These are phyloP conservation scores for Metarhizium robertsii DNA, from an alignment of 2,329 filamentous ascomycete species.

Conservation along the genomic window DNA sequence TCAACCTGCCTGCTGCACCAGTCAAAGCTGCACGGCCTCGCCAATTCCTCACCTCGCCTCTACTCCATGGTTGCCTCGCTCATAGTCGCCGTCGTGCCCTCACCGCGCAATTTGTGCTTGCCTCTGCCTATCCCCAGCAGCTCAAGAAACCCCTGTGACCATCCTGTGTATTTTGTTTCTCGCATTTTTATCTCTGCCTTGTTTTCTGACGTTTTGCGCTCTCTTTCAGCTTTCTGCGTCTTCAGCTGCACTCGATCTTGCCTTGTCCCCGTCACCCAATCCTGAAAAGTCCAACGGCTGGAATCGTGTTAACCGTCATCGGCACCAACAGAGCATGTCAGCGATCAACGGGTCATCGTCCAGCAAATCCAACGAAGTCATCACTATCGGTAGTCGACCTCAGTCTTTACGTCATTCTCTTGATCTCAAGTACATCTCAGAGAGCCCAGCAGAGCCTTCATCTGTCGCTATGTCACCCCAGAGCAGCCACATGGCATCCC, in stretches of 20 bases:
- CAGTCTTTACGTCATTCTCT: constrained; percentile 49
- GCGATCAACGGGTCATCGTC: constrained; percentile 32
- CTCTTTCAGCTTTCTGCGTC: constrained; percentile 63
- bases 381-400: constrained; percentile 37
- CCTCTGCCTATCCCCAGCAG: background rate
- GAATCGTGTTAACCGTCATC: constrained; percentile 55
- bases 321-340: constrained; percentile 52
- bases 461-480: constrained; percentile 35
- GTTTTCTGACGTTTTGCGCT: constrained; percentile 22
- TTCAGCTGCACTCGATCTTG: constrained; percentile 72
- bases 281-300: constrained; percentile 49
- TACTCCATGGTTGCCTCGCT: background rate
- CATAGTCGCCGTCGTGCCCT: background rate
- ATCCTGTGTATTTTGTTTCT: constrained; percentile 7
- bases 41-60: background rate
- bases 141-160: background rate
- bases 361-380: constrained; percentile 34
- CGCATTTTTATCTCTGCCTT: constrained; percentile 9
- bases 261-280: constrained; percentile 57
- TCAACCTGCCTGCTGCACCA: background rate
- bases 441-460: constrained; percentile 30
- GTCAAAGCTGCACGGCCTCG: background rate
- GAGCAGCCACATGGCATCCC: constrained; percentile 47
- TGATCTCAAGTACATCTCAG: constrained; percentile 41
- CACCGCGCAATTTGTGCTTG: background rate